Base-by-base conservation (phyloP, 805 yeast species). In the Yamadazyma paraphyllophila region DNA sequence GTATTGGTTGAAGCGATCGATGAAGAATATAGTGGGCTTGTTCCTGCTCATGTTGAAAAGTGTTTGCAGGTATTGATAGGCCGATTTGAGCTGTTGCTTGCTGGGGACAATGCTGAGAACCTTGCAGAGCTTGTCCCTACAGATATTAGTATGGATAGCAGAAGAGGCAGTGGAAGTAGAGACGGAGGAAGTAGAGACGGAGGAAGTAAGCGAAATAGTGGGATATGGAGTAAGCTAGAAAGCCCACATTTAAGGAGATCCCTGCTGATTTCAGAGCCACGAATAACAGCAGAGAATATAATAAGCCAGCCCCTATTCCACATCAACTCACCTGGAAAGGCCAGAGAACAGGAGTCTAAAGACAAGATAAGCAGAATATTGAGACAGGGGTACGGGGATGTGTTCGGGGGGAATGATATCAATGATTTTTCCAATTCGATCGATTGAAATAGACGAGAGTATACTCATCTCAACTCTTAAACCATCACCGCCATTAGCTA, bases 291-390 rank as follows among this genome's bases (percentile, higher is more conserved):
- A 27, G 47, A 46, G 16, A 34, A 46, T 16, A 34, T 31, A 11
- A 20, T 36, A n/a, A 35, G 47, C 29, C 39, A 44, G 24, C 36
- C 43, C 40, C 39, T 36, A 36, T 31, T 31, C 15, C 11, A 36
- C 14, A n/a, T 40, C 35, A 34, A 35, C 34, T n/a, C 40, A 31
- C 11, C 47, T 38, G 31, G 42, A 32, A 15, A 14, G 27, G 5
- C 30, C 9, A 11, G 27, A 5, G 14, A 43, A 12, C 35, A 37
- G 24, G 34, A 43, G 14, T 25, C 36, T 7, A 37, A 30, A 14
- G 36, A 42, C 8, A 25, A 16, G 24, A 42, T 42, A n/a, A 35
- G 17, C 25, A 30, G 6, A 37, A 46, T 30, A 9, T 29, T 29
- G 13, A 7, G 8, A 29, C 31, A 29, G 13, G 8, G 31, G 3